A percentile compares a stretch with the other conserved stretches of the same genome.
Conservation (phyloP, 2,329 filamentous ascomycete genomes). For the Mollisia scopiformis region DNA sequence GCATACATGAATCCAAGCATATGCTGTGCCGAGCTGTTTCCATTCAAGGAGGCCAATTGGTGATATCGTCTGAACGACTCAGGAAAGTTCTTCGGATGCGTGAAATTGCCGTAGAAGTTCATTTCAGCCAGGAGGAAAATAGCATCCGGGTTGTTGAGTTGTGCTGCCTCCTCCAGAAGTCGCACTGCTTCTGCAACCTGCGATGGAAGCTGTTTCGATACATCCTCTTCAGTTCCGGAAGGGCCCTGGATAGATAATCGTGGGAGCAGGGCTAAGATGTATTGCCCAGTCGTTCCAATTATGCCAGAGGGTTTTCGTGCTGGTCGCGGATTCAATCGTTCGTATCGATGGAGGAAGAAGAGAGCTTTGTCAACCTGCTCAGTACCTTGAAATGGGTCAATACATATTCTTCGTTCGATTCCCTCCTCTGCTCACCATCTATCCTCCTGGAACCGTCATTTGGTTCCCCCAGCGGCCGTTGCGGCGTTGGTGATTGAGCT, state of each 20-base stretch:
- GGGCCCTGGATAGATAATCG: conserved; percentile 68
- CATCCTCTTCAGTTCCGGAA: conserved; percentile 30
- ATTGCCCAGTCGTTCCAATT: conserved; percentile 59
- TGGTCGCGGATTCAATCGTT: conserved; percentile 33
- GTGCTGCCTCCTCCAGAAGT: conserved; percentile 60
- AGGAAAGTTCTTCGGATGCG: conserved; percentile 79
- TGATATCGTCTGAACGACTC: conserved; percentile 82
- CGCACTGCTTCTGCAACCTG: conserved; percentile 59
- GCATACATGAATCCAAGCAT: conserved; percentile 97
- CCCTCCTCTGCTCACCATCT: conserved; percentile 27
- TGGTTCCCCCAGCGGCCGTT: conserved; percentile 30
- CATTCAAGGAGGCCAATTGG: conserved; percentile 72
- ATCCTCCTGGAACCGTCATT: conserved; percentile 24
- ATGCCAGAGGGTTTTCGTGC: conserved; percentile 57
- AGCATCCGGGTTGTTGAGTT: conserved; percentile 71
- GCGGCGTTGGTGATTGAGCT: conserved; percentile 29
- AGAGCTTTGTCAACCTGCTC: conserved; percentile 41
- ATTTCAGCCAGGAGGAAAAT: conserved; percentile 89
- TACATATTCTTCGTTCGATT: neutral
- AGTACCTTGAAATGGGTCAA: conserved; percentile 32
- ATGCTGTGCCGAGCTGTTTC: conserved; percentile 91
- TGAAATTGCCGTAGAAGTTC: conserved; percentile 96
- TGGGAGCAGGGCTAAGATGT: conserved; percentile 63
- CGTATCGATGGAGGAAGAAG: conserved; percentile 35
- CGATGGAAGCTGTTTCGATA: conserved; percentile 46